Conservation (phyloP, 2,329 filamentous ascomycete genomes). For the Arthrobotrys sinensis region DNA sequence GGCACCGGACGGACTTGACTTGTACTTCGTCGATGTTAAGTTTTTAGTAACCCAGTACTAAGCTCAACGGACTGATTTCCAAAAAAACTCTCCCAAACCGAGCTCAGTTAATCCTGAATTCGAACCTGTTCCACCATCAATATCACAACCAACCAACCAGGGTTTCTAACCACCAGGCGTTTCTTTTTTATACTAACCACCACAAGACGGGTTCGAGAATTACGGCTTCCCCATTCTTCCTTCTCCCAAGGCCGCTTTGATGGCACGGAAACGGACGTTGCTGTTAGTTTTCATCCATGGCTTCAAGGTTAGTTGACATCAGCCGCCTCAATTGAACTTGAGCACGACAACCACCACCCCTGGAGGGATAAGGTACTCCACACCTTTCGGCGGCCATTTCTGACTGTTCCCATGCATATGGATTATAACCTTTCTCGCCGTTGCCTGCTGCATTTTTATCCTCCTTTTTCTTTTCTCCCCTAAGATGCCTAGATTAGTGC, state of each 20-base stretch:
- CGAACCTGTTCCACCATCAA: constrained; percentile 31
- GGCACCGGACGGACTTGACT: constrained; percentile 58
- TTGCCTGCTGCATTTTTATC: constrained; percentile 22
- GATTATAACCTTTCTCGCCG: constrained; percentile 27
- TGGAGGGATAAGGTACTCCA: constrained; percentile 53
- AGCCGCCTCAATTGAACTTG: constrained; percentile 44
- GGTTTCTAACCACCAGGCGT: constrained; percentile 27
- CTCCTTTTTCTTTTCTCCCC: constrained; percentile 8
- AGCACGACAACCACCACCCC: constrained; percentile 38
- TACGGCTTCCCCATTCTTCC: constrained; percentile 47
- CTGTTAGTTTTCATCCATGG: constrained; percentile 88
- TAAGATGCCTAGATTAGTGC: constrained; percentile 52
- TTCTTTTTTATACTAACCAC: constrained; percentile 53
- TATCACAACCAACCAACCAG: constrained; percentile 25
- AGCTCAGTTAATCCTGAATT: constrained; percentile 33
- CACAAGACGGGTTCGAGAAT: constrained; percentile 48
- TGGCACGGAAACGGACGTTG: constrained; percentile 79
- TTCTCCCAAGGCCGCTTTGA: constrained; percentile 54
- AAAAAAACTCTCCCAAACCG: constrained; percentile 26
- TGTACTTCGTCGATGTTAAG: constrained; percentile 15
- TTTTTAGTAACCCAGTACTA: not conserved
- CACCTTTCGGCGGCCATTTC: constrained; percentile 48
- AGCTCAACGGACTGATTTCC: constrained; percentile 6
- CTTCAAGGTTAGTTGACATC: constrained; percentile 76
- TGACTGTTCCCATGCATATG: constrained; percentile 31